A percentile compares a stretch with the other conserved stretches of the same genome.
phyloP scores from a whole-genome alignment of 306 rosid genomes.

The Rosa rugosa region DNA sequence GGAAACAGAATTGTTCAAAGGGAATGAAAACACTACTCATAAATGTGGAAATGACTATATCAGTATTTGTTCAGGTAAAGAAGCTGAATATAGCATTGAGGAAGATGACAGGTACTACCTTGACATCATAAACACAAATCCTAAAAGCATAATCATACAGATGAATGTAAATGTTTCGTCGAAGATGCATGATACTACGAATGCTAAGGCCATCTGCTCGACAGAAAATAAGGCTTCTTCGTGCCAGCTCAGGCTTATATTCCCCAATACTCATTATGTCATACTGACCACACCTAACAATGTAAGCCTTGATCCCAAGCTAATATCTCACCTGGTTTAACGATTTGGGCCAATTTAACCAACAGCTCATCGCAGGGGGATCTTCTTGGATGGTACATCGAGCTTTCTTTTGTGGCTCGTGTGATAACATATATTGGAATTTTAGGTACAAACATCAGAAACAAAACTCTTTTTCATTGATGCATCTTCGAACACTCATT shows the following conservation, averaged over 20 bases:
- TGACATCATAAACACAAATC: conserved; percentile 53
- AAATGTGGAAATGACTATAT: not conserved
- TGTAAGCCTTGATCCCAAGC: conserved; percentile 39
- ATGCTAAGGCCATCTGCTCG: conserved; percentile 58
- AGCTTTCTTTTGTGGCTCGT: conserved; percentile 53
- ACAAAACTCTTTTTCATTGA: not conserved
- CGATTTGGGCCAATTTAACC: conserved; percentile 11
- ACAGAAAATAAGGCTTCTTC: conserved; percentile 37
- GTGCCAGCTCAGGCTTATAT: conserved; percentile 46
- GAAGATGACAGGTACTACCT: conserved; percentile 62
- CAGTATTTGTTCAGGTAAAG: conserved; percentile 40
- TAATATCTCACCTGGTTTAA: conserved; percentile 1
- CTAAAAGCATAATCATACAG: conserved; percentile 41
- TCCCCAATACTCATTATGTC: conserved; percentile 55
- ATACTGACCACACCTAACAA: conserved; percentile 45
- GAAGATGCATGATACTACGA: conserved; percentile 56
- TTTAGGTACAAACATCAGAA: conserved; percentile 41
- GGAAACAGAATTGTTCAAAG: not conserved
- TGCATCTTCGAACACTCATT: not conserved
- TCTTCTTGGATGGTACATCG: conserved; percentile 39
- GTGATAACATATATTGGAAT: conserved; percentile 44
- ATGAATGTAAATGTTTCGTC: conserved; percentile 51
- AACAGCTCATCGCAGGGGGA: conserved; percentile 40
- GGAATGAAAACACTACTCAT: not conserved
- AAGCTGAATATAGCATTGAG: conserved; percentile 49